Base-by-base conservation (phyloP, 345 rosid genomes). In the Eucalyptus pauciflora region DNA sequence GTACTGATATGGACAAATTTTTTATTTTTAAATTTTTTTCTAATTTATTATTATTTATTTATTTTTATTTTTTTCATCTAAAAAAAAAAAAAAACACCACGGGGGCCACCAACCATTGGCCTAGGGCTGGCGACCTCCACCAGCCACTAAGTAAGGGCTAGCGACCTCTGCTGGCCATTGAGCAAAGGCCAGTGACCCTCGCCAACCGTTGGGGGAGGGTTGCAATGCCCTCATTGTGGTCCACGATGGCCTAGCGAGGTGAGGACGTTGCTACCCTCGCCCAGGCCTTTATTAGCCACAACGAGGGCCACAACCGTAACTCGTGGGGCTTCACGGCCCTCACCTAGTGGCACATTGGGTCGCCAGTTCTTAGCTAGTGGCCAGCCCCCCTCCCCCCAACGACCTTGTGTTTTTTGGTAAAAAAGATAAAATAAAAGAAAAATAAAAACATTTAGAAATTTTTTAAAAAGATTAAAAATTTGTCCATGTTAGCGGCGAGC, bases 371-470 rank as follows among this genome's bases (percentile, higher is more conserved):
- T 22, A 24, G 62, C 62, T 24, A 56, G 62, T 56, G 29, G 37
- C 37, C 33, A 33, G 33, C 33, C 33, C 5, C 24, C 25, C 24
- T 0, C 13, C 51, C 52, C 18, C 20, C 0, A 12, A 1, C 1
- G 2, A 12, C 13, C 62, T 0, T 8, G 3, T 56, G 62, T 56
- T 56, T 56, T 22, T 56, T 2, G 62, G 29, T 56, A 56, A 56
- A 24, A 54, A 56, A 56, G 62, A 56, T 56, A 10, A 24, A 9
- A 56, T 4, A 56, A 24, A 56, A 56, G 0, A 56, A 56, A 56
- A 24, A 18, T 7, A 52, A 1, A 56, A 22, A 22, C 6, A 10
- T 56, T 56, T 0, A 0, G 2, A 0, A 2, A 2, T 2, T 56
- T 56, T 24, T 54, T 1, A 3, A 22, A 54, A 56, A 56, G 8